These are phyloP conservation scores for Leccinum boreale DNA, from an alignment of 768 basidiomycete genomes.

Conservation along the genomic window DNA sequence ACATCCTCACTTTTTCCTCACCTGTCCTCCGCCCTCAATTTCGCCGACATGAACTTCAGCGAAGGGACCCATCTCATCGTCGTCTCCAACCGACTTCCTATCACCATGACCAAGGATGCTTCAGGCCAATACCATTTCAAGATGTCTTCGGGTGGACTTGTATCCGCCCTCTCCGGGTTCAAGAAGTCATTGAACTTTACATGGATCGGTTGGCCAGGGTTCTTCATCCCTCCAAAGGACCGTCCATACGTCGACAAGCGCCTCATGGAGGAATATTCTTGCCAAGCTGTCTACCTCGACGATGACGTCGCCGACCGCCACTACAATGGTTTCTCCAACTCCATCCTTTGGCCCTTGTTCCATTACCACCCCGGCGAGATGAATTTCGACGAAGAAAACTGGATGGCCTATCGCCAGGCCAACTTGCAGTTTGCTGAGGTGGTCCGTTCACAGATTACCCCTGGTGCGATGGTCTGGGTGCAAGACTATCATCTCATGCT, in stretches of 20 bases:
- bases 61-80: constrained; percentile 80
- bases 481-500: constrained; percentile 99
- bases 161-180: constrained; percentile 94
- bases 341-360: constrained; percentile 98
- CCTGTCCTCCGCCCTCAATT: constrained; percentile 24
- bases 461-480: constrained; percentile 97
- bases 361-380: constrained; percentile 99
- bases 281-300: constrained; percentile 96
- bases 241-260: constrained; percentile 88
- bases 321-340: constrained; percentile 99
- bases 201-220: constrained; percentile 96
- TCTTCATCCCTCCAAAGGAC: constrained; percentile 91
- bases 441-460: constrained; percentile 71
- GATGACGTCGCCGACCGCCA: constrained; percentile 98
- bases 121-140: constrained; percentile 95
- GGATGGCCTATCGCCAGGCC: constrained; percentile 96
- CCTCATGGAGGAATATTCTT: constrained; percentile 92
- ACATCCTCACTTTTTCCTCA: constrained; percentile 25
- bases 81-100: constrained; percentile 91
- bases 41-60: constrained; percentile 43
- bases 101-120: constrained; percentile 93
- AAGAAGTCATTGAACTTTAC: constrained; percentile 98
- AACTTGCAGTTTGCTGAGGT: constrained; percentile 93
- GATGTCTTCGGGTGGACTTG: constrained; percentile 98
- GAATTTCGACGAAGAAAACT: constrained; percentile 99